These are phyloP conservation scores for Quercus bicolor DNA, from an alignment of 306 rosid species.

Conservation along the genomic window DNA sequence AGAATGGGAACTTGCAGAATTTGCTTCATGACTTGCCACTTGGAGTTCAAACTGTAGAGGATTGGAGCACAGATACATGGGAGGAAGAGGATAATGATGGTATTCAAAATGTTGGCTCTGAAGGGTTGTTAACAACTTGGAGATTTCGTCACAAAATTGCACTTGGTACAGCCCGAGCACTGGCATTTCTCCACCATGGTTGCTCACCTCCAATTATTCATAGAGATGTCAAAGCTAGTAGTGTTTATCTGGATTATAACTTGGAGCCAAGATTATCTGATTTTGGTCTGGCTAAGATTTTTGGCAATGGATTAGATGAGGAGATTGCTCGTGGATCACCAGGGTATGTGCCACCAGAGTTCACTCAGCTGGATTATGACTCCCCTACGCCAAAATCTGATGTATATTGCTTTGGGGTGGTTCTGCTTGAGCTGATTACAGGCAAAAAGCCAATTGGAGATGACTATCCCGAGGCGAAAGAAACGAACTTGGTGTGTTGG, in stretches of 20 bases:
- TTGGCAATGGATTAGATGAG: constrained; percentile 77
- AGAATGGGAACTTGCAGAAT: constrained; percentile 93
- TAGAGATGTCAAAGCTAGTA: constrained; percentile 88
- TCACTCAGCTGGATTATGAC: constrained; percentile 52
- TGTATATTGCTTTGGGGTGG: constrained; percentile 91
- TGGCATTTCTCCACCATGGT: constrained; percentile 97
- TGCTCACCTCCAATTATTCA: constrained; percentile 96
- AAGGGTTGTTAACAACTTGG: constrained; percentile 81
- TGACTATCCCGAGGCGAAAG: constrained; percentile 75
- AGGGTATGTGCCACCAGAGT: constrained; percentile 89
- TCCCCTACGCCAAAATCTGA: constrained; percentile 81
- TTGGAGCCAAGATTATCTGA: constrained; percentile 94
- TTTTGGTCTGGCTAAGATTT: constrained; percentile 87
- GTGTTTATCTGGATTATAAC: constrained; percentile 82
- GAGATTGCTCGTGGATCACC: constrained; percentile 75
- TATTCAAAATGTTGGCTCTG: constrained; percentile 73
- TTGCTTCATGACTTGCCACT: constrained; percentile 93
- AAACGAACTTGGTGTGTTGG: constrained; percentile 80
- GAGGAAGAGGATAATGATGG: constrained; percentile 64
- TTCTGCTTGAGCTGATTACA: constrained; percentile 77
- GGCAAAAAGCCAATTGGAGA: constrained; percentile 89
- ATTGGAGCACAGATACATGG: constrained; percentile 97
- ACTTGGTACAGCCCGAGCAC: constrained; percentile 87
- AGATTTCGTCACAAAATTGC: constrained; percentile 89
- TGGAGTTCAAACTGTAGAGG: constrained; percentile 83